Base-by-base conservation (phyloP, 345 rosid genomes). In the Eucalyptus curtisii region DNA sequence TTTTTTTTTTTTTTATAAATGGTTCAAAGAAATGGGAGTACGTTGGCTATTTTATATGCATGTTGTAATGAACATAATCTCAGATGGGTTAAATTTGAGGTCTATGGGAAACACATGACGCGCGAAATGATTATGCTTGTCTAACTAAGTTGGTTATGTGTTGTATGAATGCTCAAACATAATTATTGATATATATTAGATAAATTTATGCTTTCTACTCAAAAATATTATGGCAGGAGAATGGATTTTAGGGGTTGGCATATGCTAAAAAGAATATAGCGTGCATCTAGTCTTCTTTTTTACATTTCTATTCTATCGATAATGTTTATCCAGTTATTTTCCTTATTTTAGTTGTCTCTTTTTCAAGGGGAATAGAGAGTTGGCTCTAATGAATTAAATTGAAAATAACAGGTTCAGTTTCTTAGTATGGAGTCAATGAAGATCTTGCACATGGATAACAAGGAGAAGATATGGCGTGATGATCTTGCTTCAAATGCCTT, bases 281-380 rank as follows among this genome's bases (percentile, higher is more conserved):
- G 2, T 61, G 8, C 33, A 61, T 61, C 13, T 57, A 10, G n/a
- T 24, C 68, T 59, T 13, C 4, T 27, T 59, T 27, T 59, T 49
- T 0, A 12, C 50, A 4, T 59, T 12, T 27, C 31, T 59, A 5
- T 27, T 59, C 8, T 59, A 49, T 13, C 0, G 0, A 10, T 25
- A 57, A 24, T 1, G 4, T 25, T 2, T 25, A 10, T 57, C 7
- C 3, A 10, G 10, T 57, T 33, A 30, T 61, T 61, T 61, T 61
- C 8, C 33, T 13, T 61, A 4, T 61, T 61, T 16, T 61, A 27
- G 16, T 61, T 2, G 0, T 61, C 16, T 61, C 68, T 3, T 61
- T 27, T 61, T 61, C 2, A 1, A 25, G 64, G 15, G 53, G 16
- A 12, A 27, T 3, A 61, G 31, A 27, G 68, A 61, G 33, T 27